phyloP scores from a whole-genome alignment of 2,329 filamentous ascomycete genomes.

The Tolypocladium inflatum region DNA sequence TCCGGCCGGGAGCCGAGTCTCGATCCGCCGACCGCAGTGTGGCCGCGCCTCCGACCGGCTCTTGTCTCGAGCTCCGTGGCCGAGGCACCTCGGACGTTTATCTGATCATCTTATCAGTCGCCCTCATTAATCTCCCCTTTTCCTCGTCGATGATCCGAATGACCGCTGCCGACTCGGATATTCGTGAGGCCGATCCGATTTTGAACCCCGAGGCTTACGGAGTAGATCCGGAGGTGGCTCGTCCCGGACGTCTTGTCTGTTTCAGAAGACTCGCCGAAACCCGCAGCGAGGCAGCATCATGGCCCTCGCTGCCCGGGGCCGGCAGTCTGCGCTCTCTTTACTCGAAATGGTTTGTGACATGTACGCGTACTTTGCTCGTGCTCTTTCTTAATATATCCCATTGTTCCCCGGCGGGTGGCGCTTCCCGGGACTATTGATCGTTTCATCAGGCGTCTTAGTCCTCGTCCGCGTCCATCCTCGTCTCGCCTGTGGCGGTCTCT shows the following conservation, averaged over 20 bases:
- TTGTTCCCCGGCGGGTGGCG: not conserved
- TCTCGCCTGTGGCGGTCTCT: not conserved
- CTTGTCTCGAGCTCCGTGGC: no score
- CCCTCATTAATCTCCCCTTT: no score
- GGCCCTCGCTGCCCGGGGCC: not conserved
- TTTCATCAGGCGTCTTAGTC: not conserved
- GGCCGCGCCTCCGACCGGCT: no score
- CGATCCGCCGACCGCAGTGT: no score
- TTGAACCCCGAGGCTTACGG: conserved; percentile 6
- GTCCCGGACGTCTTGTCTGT: conserved; percentile 17
- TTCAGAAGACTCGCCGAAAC: conserved; percentile 15
- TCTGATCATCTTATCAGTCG: no score
- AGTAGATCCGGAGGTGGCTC: conserved; percentile 21
- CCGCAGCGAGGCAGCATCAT: not conserved
- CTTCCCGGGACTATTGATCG: not conserved
- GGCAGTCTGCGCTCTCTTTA: not conserved
- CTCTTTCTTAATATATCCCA: not conserved
- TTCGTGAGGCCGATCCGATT: no score
- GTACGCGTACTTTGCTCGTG: not conserved
- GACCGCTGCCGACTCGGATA: no score
- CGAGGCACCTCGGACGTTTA: no score
- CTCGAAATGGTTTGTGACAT: not conserved
- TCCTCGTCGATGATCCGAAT: no score
- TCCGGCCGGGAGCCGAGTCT: no score
- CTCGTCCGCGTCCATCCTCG: not conserved